Evolutionary conservation across 345 rosid genomes (phyloP).

Genomic region (Combretum micranthum): DNA sequence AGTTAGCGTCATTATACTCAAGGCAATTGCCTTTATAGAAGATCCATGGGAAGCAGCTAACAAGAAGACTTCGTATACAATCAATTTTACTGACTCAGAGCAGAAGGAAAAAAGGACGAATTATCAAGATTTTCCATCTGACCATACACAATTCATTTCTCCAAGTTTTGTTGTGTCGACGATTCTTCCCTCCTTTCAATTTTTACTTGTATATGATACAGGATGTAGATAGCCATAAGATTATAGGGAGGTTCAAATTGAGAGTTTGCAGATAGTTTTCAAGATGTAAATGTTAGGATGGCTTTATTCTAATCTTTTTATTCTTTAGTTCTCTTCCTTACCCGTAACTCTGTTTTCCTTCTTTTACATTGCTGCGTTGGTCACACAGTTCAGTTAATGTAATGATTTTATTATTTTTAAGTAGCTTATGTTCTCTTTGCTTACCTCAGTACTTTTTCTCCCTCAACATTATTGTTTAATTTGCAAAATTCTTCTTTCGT

Average conservation of each 20-base stretch:
- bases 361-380: slow-evolving; percentile 4
- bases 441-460: neutral
- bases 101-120: too few species aligned
- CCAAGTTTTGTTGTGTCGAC: too few species aligned
- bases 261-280: too few species aligned
- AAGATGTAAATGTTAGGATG: too few species aligned
- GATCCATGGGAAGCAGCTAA: neutral
- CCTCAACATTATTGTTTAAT: neutral
- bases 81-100: too few species aligned
- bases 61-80: too few species aligned
- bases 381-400: neutral
- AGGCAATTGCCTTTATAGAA: neutral
- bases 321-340: neutral
- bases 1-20: neutral
- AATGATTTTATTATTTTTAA: slow-evolving; percentile 1
- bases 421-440: slow-evolving; percentile 1
- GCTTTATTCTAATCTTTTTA: neutral
- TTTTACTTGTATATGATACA: slow-evolving; percentile 13
- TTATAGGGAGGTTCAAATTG: too few species aligned
- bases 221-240: slow-evolving; percentile 1
- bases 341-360: neutral
- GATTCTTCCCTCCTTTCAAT: too few species aligned
- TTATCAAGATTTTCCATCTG: too few species aligned
- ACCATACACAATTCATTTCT: too few species aligned
- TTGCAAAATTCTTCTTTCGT: neutral